Percentiles rank a stretch among this genome's conserved stretches.
phyloP scores from a whole-genome alignment of 2,329 filamentous ascomycete genomes.

The Waltergamsia citrina region DNA sequence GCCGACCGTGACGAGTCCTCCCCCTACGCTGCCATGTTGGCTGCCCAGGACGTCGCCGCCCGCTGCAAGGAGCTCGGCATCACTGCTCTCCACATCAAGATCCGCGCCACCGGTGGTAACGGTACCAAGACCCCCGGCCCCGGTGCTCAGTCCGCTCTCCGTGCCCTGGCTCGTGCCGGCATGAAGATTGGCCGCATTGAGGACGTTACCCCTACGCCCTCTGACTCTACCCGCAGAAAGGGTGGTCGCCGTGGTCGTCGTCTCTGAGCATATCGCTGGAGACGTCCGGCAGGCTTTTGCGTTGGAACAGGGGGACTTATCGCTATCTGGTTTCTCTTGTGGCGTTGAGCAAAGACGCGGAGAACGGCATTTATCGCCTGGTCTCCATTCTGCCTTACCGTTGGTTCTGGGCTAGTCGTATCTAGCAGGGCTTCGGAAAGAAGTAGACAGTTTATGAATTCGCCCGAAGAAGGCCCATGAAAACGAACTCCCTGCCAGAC shows the following conservation, averaged over 20 bases:
- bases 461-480: constrained; percentile 31
- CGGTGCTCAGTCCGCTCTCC: constrained; percentile 97
- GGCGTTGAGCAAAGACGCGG: constrained; percentile 62
- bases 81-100: constrained; percentile 99
- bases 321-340: constrained; percentile 41
- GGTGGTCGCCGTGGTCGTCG: constrained; percentile 99
- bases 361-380: constrained; percentile 58
- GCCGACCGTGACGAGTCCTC: constrained; percentile 99
- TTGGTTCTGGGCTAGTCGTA: constrained; percentile 8
- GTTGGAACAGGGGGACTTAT: constrained; percentile 13
- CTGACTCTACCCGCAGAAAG: constrained; percentile 99
- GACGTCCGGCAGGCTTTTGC: constrained; percentile 1
- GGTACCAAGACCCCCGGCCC: constrained; percentile 99
- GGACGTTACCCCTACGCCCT: constrained; percentile 98
- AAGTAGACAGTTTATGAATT: constrained; percentile 31
- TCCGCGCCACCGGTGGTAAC: constrained; percentile 98
- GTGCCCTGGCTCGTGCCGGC: constrained; percentile 94
- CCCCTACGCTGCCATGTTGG: constrained; percentile 99
- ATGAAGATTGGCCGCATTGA: constrained; percentile 99
- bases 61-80: constrained; percentile 66
- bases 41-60: constrained; percentile 92
- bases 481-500: constrained; percentile 25
- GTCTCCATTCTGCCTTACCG: constrained; percentile 46
- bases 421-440: constrained; percentile 3
- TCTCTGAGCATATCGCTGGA: constrained; percentile 56